These are phyloP conservation scores for Cichorium intybus DNA, from an alignment of 140 eudicot species.

Conservation along the genomic window DNA sequence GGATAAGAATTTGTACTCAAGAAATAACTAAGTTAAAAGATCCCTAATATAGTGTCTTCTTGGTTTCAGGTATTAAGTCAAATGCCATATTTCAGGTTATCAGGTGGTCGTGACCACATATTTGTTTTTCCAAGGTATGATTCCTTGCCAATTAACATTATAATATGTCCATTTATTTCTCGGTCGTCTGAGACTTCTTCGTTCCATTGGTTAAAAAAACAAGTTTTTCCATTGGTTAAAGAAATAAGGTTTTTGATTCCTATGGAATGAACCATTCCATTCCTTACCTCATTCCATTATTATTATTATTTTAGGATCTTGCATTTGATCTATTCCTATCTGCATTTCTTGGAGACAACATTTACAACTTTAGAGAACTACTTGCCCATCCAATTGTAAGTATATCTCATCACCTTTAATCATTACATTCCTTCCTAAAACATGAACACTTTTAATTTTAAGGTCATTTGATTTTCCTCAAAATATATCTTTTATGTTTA, in stretches of 20 bases:
- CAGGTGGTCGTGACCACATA: constrained; percentile 90
- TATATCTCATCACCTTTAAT: constrained; percentile 8
- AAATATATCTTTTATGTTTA: not conserved
- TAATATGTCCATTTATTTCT: not conserved
- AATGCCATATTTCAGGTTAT: constrained; percentile 87
- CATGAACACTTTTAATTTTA: not conserved
- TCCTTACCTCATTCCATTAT: no score
- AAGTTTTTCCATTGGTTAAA: no score
- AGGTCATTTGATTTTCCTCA: not conserved
- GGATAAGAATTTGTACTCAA: not conserved
- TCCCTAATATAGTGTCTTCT: constrained; percentile 10
- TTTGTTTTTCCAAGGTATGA: constrained; percentile 88
- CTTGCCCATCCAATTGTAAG: constrained; percentile 98
- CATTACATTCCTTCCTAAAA: not conserved
- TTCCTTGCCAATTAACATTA: not conserved
- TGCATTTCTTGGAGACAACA: constrained; percentile 93
- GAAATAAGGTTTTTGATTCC: no score
- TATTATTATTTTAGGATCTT: constrained; percentile 83
- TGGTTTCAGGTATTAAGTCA: constrained; percentile 84
- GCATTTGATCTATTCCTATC: constrained; percentile 91
- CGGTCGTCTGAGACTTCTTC: no score
- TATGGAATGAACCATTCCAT: no score
- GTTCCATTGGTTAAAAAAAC: no score
- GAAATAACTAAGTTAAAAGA: not conserved
- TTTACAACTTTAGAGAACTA: constrained; percentile 94